Percentiles rank a stretch among this genome's conserved stretches.
phyloP scores from a whole-genome alignment of 768 basidiomycete species.

The Boletus eberwhitei region DNA sequence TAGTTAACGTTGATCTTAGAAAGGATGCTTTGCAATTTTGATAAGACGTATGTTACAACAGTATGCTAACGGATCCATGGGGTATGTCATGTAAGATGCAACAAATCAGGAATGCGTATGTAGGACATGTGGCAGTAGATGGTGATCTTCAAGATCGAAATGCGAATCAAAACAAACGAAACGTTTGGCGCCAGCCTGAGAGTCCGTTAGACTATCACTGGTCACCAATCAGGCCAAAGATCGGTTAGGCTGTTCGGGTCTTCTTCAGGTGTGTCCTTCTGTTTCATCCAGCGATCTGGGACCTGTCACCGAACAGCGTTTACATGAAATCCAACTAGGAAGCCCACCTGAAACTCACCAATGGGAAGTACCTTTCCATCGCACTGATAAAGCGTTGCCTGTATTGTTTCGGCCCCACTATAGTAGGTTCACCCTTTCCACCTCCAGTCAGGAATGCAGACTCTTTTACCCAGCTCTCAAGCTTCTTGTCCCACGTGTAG shows the following conservation, averaged over 20 bases:
- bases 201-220: not conserved
- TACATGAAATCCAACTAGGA: not conserved
- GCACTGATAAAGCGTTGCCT: conserved; percentile 81
- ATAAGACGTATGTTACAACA: conserved; percentile 18
- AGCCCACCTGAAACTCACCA: conserved; percentile 46
- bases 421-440: conserved; percentile 88
- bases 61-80: conserved; percentile 23
- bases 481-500: conserved; percentile 97
- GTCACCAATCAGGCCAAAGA: conserved; percentile 63
- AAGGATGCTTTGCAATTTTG: not conserved
- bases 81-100: conserved; percentile 20
- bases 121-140: not conserved
- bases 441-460: conserved; percentile 82
- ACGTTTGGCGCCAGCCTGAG: not conserved
- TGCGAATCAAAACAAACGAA: conserved; percentile 1
- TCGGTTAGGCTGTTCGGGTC: conserved; percentile 56
- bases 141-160: not conserved
- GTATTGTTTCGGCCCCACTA: conserved; percentile 95
- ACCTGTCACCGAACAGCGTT: conserved; percentile 42
- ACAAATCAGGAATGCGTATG: conserved; percentile 9
- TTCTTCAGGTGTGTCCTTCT: conserved; percentile 73
- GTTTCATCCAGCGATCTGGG: conserved; percentile 91
- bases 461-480: conserved; percentile 99
- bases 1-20: not conserved
- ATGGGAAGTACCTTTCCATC: conserved; percentile 86